phyloP scores from a whole-genome alignment of 2,329 filamentous ascomycete genomes.

The Didymella pinodella region DNA sequence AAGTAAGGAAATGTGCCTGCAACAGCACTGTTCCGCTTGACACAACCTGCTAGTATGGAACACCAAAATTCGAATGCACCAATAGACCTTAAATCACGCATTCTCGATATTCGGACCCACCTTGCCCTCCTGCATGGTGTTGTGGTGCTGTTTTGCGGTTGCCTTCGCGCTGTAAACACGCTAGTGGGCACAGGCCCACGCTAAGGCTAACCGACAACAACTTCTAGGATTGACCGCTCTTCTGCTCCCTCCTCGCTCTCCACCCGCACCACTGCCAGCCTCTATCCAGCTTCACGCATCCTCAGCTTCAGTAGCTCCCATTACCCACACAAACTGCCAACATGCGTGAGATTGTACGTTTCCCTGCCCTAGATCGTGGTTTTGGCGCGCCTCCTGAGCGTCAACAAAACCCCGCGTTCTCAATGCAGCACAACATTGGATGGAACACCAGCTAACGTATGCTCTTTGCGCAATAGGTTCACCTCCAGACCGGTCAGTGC shows the following conservation, averaged over 20 bases:
- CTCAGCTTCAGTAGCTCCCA: conserved; percentile 42
- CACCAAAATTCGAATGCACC: background rate
- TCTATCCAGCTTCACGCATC: conserved; percentile 41
- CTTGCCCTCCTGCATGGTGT: background rate
- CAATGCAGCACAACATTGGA: conserved; percentile 51
- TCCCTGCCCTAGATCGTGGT: conserved; percentile 29
- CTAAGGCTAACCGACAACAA: conserved; percentile 27
- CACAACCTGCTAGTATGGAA: background rate
- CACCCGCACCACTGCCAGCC: conserved; percentile 42
- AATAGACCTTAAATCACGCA: background rate
- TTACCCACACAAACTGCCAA: conserved; percentile 50
- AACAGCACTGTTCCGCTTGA: background rate
- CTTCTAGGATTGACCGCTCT: conserved; percentile 41
- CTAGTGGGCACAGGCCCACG: conserved; percentile 22
- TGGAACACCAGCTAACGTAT: conserved; percentile 64
- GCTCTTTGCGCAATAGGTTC: conserved; percentile 74
- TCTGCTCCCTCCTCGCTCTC: conserved; percentile 41
- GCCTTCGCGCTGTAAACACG: conserved; percentile 33
- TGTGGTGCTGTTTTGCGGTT: conserved; percentile 22
- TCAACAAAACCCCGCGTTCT: conserved; percentile 51
- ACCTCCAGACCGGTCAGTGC: conserved; percentile 99
- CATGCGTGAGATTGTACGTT: conserved; percentile 75
- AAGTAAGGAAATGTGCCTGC: background rate
- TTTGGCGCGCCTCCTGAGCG: conserved; percentile 50
- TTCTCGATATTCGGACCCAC: conserved; percentile 3